Base-by-base conservation (phyloP, 495 filamentous ascomycete species). In the Penicillium maclennaniae region DNA sequence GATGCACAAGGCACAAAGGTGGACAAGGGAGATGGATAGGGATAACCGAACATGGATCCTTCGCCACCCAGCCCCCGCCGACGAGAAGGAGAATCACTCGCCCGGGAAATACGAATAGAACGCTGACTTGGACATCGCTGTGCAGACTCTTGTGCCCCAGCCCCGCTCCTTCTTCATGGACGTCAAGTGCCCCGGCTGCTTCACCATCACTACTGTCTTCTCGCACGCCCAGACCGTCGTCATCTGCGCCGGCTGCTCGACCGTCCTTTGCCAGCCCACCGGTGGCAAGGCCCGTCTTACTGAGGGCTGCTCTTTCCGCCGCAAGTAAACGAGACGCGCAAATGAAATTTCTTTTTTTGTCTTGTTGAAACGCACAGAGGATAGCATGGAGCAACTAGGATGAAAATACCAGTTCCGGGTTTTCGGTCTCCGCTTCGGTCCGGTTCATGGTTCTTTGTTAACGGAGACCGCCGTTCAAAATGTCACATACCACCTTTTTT, bases 131-230 rank as follows among this genome's bases (percentile, higher is more conserved):
- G 37, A 34, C 12, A 41, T 42, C 8, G 31, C 12, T 45, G 12
- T 39, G 53, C 62, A 97, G 93, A 88, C 82, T 50, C 86, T 98
- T 67, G 93, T 98, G 68, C 93, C 93, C 64, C 86, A 84, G 53
- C 93, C 93, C 58, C 89, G 93, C 66, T 96, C 91, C 63, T 98
- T 97, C 86, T 98, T 98, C 85, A 98, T 98, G 93, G 93, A 98
- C 67, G 93, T 98, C 79, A 98, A 97, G 84, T 98, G 93, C 86
- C 93, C 92, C 70, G 93, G 93, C 69, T 98, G 93, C 87, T 98
- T 98, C 87, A 96, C 90, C 67, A 98, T 98, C 85, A 98, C 93
- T 70, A 97, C 92, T 73, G 93, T 98, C 75, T 98, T 96, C 88
- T 97, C 92, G 53, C 93, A 98, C 83, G 93, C 93, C 73, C 93